phyloP scores from a whole-genome alignment of 129 eudicot genomes.

The sunflower (Helianthus annuus) region HanXRQr2.0-SUNRISE NC_035433.2:137306485-137306984 shows the following conservation, averaged over 20 bases:
- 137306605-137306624: not conserved
- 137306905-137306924: slow-evolving; percentile 93
- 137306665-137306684: not conserved
- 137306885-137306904: slow-evolving; percentile 79
- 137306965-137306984: slow-evolving; percentile 92
- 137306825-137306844: slow-evolving; percentile 97
- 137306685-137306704: not conserved
- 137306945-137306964: slow-evolving; percentile 99
- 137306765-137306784: slow-evolving; percentile 31
- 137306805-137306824: slow-evolving; percentile 84
- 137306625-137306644: not conserved
- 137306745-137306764: slow-evolving; percentile 3
- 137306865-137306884: slow-evolving; percentile 82
- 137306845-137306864: slow-evolving; percentile 84
- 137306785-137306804: slow-evolving; percentile 81
- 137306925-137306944: slow-evolving; percentile 98
- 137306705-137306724: not conserved
- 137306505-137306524: no score
- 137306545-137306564: not conserved
- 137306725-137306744: not conserved
- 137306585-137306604: not conserved
- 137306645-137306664: not conserved
- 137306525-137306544: not conserved
- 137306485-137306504: not conserved
- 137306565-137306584: not conserved